These are phyloP conservation scores for Sonneratia alba DNA, from an alignment of 345 rosid species.

Conservation along the genomic window DNA sequence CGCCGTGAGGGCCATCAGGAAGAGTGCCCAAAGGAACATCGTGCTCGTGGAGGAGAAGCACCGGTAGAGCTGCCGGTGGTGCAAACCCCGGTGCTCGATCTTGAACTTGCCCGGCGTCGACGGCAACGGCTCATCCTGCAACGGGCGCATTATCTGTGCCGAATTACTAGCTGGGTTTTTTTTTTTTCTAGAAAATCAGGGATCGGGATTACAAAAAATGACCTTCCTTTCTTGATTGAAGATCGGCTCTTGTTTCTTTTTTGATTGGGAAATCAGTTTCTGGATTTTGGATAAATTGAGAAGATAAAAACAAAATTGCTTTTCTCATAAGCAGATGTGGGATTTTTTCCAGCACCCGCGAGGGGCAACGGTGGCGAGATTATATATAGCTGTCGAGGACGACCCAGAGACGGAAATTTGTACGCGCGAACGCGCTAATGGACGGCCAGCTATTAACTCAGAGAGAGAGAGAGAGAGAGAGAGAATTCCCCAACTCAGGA, in stretches of 20 bases:
- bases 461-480: not conserved
- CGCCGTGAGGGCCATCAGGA: slow-evolving; percentile 37
- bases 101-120: slow-evolving; percentile 46
- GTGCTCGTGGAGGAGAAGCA: slow-evolving; percentile 40
- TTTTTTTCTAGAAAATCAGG: not conserved
- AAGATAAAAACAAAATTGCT: not conserved
- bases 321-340: not conserved
- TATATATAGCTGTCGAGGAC: slow-evolving; percentile 8
- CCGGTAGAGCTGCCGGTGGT: slow-evolving; percentile 32
- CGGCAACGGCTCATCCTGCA: slow-evolving; percentile 37
- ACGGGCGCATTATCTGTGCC: slow-evolving; percentile 18
- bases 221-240: not conserved
- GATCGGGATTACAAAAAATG: not conserved
- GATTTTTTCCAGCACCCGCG: slow-evolving; percentile 11
- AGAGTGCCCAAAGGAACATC: slow-evolving; percentile 42
- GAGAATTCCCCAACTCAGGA: not conserved
- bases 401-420: not conserved
- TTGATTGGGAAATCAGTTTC: not conserved
- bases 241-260: not conserved
- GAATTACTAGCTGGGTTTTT: not conserved
- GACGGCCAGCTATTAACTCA: not conserved
- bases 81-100: slow-evolving; percentile 26
- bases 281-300: not conserved
- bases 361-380: not conserved
- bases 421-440: slow-evolving; percentile 16